Evolutionary conservation across 805 yeast species (phyloP), one percentile per base, ranked within the genome.

Genomic region (Ogataea chonburiensis): DNA sequence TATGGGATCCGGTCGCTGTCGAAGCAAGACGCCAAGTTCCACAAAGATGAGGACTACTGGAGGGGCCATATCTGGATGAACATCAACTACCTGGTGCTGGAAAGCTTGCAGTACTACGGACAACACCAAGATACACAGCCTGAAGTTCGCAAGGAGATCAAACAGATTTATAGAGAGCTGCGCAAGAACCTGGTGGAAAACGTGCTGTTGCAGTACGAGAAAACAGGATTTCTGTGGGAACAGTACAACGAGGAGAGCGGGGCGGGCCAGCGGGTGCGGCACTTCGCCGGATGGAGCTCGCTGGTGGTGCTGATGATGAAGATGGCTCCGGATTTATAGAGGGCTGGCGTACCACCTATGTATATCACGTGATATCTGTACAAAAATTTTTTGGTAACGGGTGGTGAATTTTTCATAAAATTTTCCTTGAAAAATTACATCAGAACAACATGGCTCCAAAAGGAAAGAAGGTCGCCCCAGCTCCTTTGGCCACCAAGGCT

Each of bases 211-310:
- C 75, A 84, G 50, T 88, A 94, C 85, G 50, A 70, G 38, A 55
- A 63, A 19, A 82, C 94, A 0, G 96, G 96, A 0, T 84, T 71
- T 53, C 86, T 86, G 5, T 91, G 88, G 83, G 98, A 93, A 53
- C 91, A 87, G 55, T 93, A 93, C 58, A 80, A 85, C 47, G 91
- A 86, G 44, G 55, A 50, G 10, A 77, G 79, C 7, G 98, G 98
- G 1, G 56, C 63, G 2, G 85, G 87, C 3, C 74, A 75, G 47
- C 89, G 97, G 6, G 89, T 91, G 7, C 81, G 84, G 58, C 91
- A 86, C 56, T 93, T 93, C 63, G 68, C 86, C 26, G 98, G 98
- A 2, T 93, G 98, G 98, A 81, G 97, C 1, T 79, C 95, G 1
- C 63, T 87, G 41, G 83, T 85, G 9, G 76, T 85, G 5, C 68